Evolutionary conservation across 2,329 filamentous ascomycete species (phyloP).

Genomic region (Aspergillus nomiae): DNA sequence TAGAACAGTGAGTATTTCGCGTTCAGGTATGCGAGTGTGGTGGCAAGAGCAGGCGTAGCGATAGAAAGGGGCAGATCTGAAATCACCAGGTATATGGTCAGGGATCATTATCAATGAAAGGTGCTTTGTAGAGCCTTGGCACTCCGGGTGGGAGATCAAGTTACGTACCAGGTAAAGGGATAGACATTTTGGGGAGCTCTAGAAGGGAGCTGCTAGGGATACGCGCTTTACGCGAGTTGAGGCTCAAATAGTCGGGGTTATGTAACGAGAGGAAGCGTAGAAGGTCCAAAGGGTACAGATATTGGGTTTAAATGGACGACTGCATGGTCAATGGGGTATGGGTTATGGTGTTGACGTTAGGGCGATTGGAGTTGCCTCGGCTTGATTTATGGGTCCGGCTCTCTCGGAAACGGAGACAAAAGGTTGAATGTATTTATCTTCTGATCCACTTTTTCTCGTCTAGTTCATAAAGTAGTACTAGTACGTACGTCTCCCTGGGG

Average conservation of each 20-base stretch:
- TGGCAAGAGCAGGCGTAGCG: conserved; percentile 63
- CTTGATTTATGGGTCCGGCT: neutral
- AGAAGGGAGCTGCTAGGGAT: neutral
- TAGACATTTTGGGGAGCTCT: conserved; percentile 2
- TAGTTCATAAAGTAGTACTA: neutral
- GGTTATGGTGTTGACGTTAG: too few species aligned
- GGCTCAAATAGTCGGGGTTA: neutral
- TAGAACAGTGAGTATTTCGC: conserved; percentile 68
- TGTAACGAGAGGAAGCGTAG: neutral
- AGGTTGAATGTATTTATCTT: neutral
- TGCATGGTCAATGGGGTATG: neutral
- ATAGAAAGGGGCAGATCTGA: conserved; percentile 41
- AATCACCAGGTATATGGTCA: neutral
- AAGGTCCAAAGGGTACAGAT: neutral
- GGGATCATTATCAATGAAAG: neutral
- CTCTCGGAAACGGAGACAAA: neutral
- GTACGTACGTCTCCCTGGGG: neutral
- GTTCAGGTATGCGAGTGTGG: conserved; percentile 75
- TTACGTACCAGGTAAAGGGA: conserved; percentile 21
- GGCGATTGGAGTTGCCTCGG: conserved; percentile 12
- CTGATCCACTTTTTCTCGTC: neutral
- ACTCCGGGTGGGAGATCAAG: neutral
- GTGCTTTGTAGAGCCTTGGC: neutral
- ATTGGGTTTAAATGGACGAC: neutral
- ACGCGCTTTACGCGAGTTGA: neutral